phyloP scores from a whole-genome alignment of 495 filamentous ascomycete species.

The Penicilliopsis zonata region DNA sequence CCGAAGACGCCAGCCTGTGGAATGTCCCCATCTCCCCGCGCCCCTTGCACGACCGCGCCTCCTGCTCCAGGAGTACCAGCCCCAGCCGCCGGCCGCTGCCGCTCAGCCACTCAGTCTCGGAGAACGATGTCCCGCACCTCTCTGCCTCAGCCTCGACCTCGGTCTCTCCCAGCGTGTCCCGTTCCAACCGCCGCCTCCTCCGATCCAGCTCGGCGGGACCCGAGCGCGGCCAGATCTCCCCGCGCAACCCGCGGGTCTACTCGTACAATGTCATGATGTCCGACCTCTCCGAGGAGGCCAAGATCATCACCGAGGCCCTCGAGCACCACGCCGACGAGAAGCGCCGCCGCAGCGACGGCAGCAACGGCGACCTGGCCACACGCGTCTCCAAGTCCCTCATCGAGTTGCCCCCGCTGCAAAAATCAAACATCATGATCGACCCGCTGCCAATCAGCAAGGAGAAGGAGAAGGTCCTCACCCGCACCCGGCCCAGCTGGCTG shows the following conservation, averaged over 20 bases:
- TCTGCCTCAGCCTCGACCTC: slow-evolving; percentile 8
- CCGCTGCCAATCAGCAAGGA: slow-evolving; percentile 91
- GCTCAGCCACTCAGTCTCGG: slow-evolving; percentile 26
- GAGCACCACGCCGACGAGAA: slow-evolving; percentile 70
- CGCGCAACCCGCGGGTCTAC: slow-evolving; percentile 53
- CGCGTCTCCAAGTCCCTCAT: slow-evolving; percentile 34
- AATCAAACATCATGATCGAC: slow-evolving; percentile 90
- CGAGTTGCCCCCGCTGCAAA: slow-evolving; percentile 71
- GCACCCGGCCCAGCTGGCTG: slow-evolving; percentile 89
- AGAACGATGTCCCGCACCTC: slow-evolving; percentile 4
- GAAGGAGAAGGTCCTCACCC: slow-evolving; percentile 83
- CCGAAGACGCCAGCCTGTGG: slow-evolving; percentile 81
- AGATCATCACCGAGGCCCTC: slow-evolving; percentile 76
- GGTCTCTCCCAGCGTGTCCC: slow-evolving; percentile 21
- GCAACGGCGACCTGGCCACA: slow-evolving; percentile 40
- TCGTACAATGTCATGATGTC: slow-evolving; percentile 76
- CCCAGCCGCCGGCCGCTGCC: slow-evolving; percentile 29
- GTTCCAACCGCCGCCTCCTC: slow-evolving; percentile 14
- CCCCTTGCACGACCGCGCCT: slow-evolving; percentile 51
- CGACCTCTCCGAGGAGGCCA: slow-evolving; percentile 76
- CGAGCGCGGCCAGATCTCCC: slow-evolving; percentile 33
- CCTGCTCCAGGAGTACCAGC: slow-evolving; percentile 27
- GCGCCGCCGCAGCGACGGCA: slow-evolving; percentile 36
- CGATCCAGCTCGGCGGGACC: slow-evolving; percentile 34
- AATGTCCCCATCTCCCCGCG: slow-evolving; percentile 94